Conservation (phyloP, 1,284 basidiomycete species). For the Sparassis latifolia region DNA sequence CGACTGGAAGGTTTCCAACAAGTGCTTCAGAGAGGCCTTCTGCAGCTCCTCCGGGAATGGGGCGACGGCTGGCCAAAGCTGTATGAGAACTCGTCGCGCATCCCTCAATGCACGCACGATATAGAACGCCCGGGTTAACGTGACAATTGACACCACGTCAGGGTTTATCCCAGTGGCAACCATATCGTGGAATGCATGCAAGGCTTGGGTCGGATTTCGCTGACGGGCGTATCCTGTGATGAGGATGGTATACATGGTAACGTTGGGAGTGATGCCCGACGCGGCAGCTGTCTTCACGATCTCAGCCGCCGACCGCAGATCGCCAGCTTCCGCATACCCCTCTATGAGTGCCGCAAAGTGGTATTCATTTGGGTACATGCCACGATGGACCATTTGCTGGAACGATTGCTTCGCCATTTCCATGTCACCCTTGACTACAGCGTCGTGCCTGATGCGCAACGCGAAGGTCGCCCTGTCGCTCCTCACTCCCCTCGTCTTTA, state of each 20-base stretch:
- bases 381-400: constrained; percentile 49
- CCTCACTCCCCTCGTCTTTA: constrained; percentile 40
- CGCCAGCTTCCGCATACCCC: constrained; percentile 48
- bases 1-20: constrained; percentile 39
- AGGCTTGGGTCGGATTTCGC: constrained; percentile 47
- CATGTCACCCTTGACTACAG: constrained; percentile 42
- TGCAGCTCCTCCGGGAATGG: constrained; percentile 47
- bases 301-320: constrained; percentile 45
- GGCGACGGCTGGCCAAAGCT: constrained; percentile 59
- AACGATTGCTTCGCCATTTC: constrained; percentile 47
- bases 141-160: constrained; percentile 62
- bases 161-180: constrained; percentile 51
- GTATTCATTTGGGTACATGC: constrained; percentile 59
- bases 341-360: constrained; percentile 69
- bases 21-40: constrained; percentile 34
- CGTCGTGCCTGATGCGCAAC: constrained; percentile 57
- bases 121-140: constrained; percentile 61
- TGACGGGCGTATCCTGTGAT: constrained; percentile 58
- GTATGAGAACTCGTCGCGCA: constrained; percentile 47
- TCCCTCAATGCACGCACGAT: constrained; percentile 41
- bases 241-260: constrained; percentile 68
- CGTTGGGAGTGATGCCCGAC: constrained; percentile 46
- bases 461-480: constrained; percentile 51
- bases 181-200: constrained; percentile 57
- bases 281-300: constrained; percentile 44